Base-by-base conservation (phyloP, 2,329 filamentous ascomycete genomes). In the Fusarium chlamydosporum region DNA sequence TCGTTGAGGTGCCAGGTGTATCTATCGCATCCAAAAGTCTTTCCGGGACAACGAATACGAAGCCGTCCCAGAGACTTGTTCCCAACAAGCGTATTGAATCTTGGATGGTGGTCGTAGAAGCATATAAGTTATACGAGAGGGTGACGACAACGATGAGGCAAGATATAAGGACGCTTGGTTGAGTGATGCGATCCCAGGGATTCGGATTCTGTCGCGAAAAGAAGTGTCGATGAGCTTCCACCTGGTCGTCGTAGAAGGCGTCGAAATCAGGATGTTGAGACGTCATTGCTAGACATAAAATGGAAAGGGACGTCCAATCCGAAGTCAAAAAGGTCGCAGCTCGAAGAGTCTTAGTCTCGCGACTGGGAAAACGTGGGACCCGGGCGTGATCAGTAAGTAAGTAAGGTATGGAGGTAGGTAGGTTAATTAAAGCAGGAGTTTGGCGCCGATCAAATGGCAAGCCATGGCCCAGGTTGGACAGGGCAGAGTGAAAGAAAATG, bases 1-100 rank as follows among this genome's bases (percentile, higher is more conserved):
- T 55, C 7, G 52, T 55, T 5, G 81, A 83, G 75, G 81, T 83
- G 65, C 86, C 83, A 84, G 81, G 88, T 77, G 78, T 74, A 75
- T 89, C 86, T 68, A 90, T 66, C 54, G 84, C 79, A 78, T 88
- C 85, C 35, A 92, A 77, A 1, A 91, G 73, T 27, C 80, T 79
- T 16, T 84, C 81, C 2, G 91, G 91, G 15, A 85, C 83, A 33
- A 86, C 50, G 67, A 83, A 82, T 56, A 92, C 84, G 31, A 91
- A 63, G 27, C 77, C 76, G 78, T 91, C 86, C 89, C 90, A 92
- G 37, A 88, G 74, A 53, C 89, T 75, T 70, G 84, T 80, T 59
- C 70, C 73, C 15, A 77, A 41, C 20, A 76, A 64, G 46, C 65
- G 70, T 41, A 77, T 45, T 7, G 73, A 66, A 13, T 70, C 72